Evolutionary conservation across 208 protist species (phyloP), one percentile per base, ranked within the genome.

Genomic region (Trypanosoma scelopori): DNA sequence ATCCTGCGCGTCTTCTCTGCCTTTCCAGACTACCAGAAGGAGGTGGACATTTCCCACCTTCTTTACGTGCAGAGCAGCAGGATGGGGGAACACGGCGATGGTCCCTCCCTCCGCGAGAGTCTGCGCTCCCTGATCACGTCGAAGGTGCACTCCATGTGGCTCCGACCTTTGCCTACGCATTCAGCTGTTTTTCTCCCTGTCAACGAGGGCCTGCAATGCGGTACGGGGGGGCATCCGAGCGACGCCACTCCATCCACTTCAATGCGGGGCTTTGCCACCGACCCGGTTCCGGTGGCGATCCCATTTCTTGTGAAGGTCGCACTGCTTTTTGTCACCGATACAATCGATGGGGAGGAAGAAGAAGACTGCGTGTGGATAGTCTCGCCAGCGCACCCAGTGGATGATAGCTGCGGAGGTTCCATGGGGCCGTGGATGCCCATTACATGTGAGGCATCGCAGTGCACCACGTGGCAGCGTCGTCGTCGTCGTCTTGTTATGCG

Each of bases 11-110:
- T 60, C 27, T 81, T 70, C 60, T 64, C 55, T 9, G 39, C 43
- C 27, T 74, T 82, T 62, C 56, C 71, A 45, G 82, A 70, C 47
- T 94, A 89, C 69, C 51, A 68, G 23, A 74, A 69, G 18, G 85
- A 92, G 63, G 69, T 85, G 5, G 89, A 94, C 53, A 73, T 87
- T 18, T 85, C 89, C 3, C 78, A 84, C 55, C 79, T 94, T 13
- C 71, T 91, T 22, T 71, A 79, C 25, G 58, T 85, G 11, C 63
- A 81, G 57, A 53, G 74, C 15, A 52, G 60, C 23, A 51, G 57
- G 37, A 23, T 60, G 2, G 49, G 22, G 11, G 35, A 43, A 53
- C 5, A 22, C 13, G 57, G 22, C 13, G 3, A 32, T 51, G 7
- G 20, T 3, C 22, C 22, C 37, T 57, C 41, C 20, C 48, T 61